Evolutionary conservation across 2,329 filamentous ascomycete genomes (phyloP).

Genomic region (Claviceps quebecensis): DNA sequence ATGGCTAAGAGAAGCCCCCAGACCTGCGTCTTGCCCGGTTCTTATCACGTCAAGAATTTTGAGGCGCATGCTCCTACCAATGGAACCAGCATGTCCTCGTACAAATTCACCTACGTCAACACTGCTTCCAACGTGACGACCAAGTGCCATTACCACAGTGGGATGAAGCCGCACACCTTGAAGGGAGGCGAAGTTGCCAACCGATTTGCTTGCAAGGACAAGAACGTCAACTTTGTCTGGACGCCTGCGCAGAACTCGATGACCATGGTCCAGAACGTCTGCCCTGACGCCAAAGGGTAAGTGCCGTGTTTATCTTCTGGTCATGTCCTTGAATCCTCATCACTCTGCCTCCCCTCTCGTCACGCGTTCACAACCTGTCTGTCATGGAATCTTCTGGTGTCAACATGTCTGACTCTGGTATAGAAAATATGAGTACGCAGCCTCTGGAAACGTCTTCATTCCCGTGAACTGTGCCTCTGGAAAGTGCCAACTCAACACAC

Average conservation of each 20-base stretch:
- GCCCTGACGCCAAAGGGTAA: constrained; percentile 23
- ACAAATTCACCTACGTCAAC: constrained; percentile 29
- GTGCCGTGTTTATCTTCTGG: constrained; percentile 4
- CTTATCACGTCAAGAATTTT: constrained; percentile 27
- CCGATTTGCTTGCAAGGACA: constrained; percentile 30
- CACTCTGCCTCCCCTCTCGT: background rate
- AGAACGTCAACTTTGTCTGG: constrained; percentile 30
- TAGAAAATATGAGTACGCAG: constrained; percentile 14
- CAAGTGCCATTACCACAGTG: constrained; percentile 28
- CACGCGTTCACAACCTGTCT: background rate
- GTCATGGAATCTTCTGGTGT: background rate
- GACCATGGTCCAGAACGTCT: constrained; percentile 31
- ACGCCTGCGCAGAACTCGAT: constrained; percentile 15
- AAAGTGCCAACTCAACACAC: background rate
- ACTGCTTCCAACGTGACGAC: constrained; percentile 25
- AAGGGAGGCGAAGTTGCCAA: constrained; percentile 13
- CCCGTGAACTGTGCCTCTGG: constrained; percentile 6
- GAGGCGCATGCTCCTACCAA: constrained; percentile 19
- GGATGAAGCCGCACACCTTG: constrained; percentile 22
- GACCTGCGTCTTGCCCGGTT: constrained; percentile 23
- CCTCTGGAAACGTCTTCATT: constrained; percentile 14
- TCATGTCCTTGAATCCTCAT: background rate
- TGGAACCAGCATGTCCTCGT: constrained; percentile 16
- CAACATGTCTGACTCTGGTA: background rate
- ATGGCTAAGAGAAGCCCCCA: constrained; percentile 12